Base-by-base conservation (phyloP, 208 protist genomes). In the Leishmania gerbilli region DNA sequence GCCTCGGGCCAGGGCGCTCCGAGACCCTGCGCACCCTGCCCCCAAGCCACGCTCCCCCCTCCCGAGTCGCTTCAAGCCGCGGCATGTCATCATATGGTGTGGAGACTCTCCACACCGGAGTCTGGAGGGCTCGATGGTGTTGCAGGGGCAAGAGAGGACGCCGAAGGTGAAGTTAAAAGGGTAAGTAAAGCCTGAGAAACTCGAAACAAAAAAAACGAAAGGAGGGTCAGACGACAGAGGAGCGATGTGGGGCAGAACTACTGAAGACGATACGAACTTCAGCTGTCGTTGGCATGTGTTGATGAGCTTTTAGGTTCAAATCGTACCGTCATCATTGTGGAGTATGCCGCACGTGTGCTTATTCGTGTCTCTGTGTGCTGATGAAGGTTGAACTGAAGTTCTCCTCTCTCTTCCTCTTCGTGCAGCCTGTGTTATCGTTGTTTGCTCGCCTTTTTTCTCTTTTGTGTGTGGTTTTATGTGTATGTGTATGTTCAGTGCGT, bases 381-480 rank as follows among this genome's bases (percentile, higher is more conserved):
- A 6, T n/a, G n/a, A 60, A n/a, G 37, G 19, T 51, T 0, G 24
- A 31, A 49, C 40, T 19, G 67, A 27, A 15, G 67, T 13, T 1
- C 37, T 51, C 31, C 49, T 76, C 24, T 55, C 27, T 71, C 5
- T 53, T 45, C 68, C 60, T 77, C 13, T 77, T 84, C 78, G n/a
- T 80, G 37, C 62, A 34, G 79, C 76, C 67, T 53, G 64, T 82
- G 31, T 74, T 71, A 53, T 49, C 67, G 60, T 78, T 40, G 55
- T 27, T 77, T 69, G 11, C n/a, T 75, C 4, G 17, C 21, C 19
- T 58, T 40, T 40, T 71, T n/a, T 47, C 21, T 47, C 3, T 31
- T n/a, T 37, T 21, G 27, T 17, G 24, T 9, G 42, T 42, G 42
- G 42, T 42, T 55, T 0, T 55, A 9, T 55, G 13, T 67, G 11